Conservation (phyloP, 2,329 filamentous ascomycete species). For the Talaromyces atroroseus region DNA sequence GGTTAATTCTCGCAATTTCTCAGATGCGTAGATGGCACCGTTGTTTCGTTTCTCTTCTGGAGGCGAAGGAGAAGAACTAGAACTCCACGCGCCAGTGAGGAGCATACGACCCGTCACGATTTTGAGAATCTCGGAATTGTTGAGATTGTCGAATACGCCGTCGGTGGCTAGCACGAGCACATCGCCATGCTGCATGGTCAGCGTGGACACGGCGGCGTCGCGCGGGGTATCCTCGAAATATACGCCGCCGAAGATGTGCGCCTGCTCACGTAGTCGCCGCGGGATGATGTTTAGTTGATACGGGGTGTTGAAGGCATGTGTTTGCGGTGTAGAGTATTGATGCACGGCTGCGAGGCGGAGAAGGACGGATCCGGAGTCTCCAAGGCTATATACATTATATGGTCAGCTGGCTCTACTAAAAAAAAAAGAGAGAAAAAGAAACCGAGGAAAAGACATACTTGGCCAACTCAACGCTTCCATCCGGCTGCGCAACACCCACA, state of each 20-base stretch:
- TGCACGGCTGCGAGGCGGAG: conserved; percentile 81
- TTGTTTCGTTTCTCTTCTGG: not conserved
- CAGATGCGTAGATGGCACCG: conserved; percentile 58
- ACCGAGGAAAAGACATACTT: conserved; percentile 60
- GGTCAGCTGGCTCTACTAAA: not conserved
- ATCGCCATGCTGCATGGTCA: conserved; percentile 79
- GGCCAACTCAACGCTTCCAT: conserved; percentile 76
- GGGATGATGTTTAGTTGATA: conserved; percentile 91
- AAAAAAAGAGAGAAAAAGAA: not conserved
- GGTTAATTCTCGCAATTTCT: conserved; percentile 54
- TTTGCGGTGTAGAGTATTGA: conserved; percentile 77
- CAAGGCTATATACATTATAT: conserved; percentile 49
- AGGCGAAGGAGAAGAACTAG: conserved; percentile 22
- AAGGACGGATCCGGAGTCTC: conserved; percentile 89
- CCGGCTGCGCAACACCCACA: conserved; percentile 67
- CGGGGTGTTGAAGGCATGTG: conserved; percentile 95
- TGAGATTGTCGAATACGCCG: conserved; percentile 93
- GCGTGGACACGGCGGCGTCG: conserved; percentile 73
- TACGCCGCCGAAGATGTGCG: conserved; percentile 74
- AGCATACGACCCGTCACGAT: conserved; percentile 75
- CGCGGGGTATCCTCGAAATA: conserved; percentile 77
- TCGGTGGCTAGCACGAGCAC: conserved; percentile 92
- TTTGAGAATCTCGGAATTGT: conserved; percentile 79
- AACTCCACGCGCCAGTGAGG: conserved; percentile 65
- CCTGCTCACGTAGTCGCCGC: conserved; percentile 68